Percentiles rank a stretch among this genome's conserved stretches.
phyloP scores from a whole-genome alignment of 2,329 filamentous ascomycete genomes.

The Aspergillus sergii region DNA sequence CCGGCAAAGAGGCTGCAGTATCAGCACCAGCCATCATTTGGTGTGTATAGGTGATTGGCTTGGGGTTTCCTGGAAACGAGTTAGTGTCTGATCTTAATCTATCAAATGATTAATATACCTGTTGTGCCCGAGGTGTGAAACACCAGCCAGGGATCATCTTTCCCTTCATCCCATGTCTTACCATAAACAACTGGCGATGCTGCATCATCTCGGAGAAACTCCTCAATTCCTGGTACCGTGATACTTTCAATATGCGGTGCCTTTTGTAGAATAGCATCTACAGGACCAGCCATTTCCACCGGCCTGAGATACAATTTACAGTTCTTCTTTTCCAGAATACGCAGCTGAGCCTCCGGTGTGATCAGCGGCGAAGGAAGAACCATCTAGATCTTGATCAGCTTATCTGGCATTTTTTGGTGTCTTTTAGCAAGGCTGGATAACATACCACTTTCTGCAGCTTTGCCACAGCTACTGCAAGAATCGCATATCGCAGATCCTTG shows the following conservation, averaged over 20 bases:
- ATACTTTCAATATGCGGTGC: slow-evolving; percentile 16
- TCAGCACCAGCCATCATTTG: background rate
- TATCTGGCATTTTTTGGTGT: background rate
- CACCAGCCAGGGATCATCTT: slow-evolving; percentile 31
- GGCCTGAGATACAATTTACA: slow-evolving; percentile 25
- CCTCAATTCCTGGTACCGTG: slow-evolving; percentile 17
- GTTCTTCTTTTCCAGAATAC: slow-evolving; percentile 16
- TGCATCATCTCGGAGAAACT: slow-evolving; percentile 18
- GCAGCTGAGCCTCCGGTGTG: slow-evolving; percentile 6
- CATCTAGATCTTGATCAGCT: background rate
- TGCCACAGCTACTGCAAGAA: background rate
- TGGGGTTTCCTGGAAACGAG: background rate
- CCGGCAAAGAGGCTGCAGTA: slow-evolving; percentile 4
- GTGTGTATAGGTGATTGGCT: background rate
- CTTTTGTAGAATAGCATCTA: slow-evolving; percentile 10
- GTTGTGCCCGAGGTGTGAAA: slow-evolving; percentile 34
- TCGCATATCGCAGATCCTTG: background rate
- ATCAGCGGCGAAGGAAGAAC: background rate
- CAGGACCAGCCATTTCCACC: slow-evolving; percentile 11
- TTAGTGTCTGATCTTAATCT: background rate
- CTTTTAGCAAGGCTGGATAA: background rate
- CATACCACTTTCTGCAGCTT: background rate
- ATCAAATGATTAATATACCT: slow-evolving; percentile 14
- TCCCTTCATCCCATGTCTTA: slow-evolving; percentile 30
- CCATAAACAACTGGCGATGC: slow-evolving; percentile 20